These are phyloP conservation scores for Lachnellula arida DNA, from an alignment of 2,329 filamentous ascomycete genomes.

Conservation along the genomic window DNA sequence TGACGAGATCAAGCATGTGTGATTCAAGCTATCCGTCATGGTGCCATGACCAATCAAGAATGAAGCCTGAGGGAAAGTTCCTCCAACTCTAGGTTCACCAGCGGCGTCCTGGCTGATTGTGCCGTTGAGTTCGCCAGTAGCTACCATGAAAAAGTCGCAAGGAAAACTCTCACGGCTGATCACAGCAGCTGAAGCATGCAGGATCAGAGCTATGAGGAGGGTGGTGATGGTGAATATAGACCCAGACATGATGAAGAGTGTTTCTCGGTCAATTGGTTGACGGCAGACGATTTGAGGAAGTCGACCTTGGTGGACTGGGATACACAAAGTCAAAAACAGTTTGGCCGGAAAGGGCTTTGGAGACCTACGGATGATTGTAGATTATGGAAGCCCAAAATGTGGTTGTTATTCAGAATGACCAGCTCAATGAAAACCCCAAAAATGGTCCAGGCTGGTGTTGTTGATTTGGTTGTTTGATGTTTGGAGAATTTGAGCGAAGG, in stretches of 20 bases:
- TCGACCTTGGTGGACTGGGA: not conserved
- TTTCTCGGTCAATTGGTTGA: not conserved
- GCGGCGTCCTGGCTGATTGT: slow-evolving; percentile 18
- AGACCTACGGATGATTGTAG: not conserved
- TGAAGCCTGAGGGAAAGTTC: slow-evolving; percentile 17
- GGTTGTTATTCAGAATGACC: not conserved
- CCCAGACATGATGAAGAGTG: not conserved
- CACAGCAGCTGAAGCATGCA: slow-evolving; percentile 14
- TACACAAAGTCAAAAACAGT: not conserved
- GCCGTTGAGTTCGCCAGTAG: slow-evolving; percentile 20
- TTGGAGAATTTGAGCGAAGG: not conserved
- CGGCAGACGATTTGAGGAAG: not conserved
- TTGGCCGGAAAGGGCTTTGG: not conserved
- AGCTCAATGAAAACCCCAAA: not conserved
- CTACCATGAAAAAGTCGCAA: slow-evolving; percentile 26
- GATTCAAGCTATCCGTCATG: slow-evolving; percentile 18
- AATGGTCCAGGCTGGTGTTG: not conserved
- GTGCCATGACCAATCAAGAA: slow-evolving; percentile 21
- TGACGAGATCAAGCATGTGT: slow-evolving; percentile 24
- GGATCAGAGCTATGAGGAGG: slow-evolving; percentile 8
- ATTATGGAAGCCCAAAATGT: not conserved
- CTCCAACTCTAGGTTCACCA: slow-evolving; percentile 26
- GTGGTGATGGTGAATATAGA: not conserved
- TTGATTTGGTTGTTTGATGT: not conserved
- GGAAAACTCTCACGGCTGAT: slow-evolving; percentile 16